Conservation (phyloP, 169 alveolate genomes). For the Babesia bigemina region DNA sequence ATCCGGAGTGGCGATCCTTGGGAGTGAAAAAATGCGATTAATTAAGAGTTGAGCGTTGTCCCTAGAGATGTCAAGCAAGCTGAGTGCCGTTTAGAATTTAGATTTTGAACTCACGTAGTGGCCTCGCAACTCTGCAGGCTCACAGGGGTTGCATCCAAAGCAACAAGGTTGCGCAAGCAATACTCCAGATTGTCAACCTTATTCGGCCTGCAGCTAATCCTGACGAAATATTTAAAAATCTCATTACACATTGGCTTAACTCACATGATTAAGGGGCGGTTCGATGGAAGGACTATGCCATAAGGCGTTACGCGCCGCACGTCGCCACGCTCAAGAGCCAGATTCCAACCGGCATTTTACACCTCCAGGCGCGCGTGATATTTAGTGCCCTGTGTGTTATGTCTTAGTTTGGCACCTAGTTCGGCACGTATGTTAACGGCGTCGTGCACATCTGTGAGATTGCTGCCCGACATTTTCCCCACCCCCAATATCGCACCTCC, state of each 20-base stretch:
- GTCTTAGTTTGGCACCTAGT: no score
- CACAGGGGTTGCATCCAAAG: constrained; percentile 65
- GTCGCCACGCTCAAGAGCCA: not conserved
- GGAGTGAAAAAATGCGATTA: constrained; percentile 50
- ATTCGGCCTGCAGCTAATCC: constrained; percentile 18
- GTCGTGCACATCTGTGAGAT: constrained; percentile 18
- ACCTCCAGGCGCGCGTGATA: no score
- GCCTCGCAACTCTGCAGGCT: constrained; percentile 1
- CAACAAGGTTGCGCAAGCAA: constrained; percentile 63
- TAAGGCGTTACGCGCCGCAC: not conserved
- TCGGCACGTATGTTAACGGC: constrained; percentile 4
- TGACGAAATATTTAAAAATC: not conserved
- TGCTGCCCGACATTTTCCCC: constrained; percentile 47
- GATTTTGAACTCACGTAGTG: constrained; percentile 26
- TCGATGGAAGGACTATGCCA: constrained; percentile 11
- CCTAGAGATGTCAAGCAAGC: constrained; percentile 30
- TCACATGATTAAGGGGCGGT: constrained; percentile 1
- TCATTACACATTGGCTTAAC: not conserved
- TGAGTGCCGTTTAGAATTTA: not conserved
- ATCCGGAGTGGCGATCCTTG: constrained; percentile 43
- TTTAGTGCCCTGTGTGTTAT: no score
- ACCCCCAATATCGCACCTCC: constrained; percentile 31
- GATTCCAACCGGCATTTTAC: no score
- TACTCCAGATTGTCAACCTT: constrained; percentile 68
- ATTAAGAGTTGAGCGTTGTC: constrained; percentile 59